Conservation (phyloP, 1,284 basidiomycete species). For the Ceraceosorus bombacis region DNA sequence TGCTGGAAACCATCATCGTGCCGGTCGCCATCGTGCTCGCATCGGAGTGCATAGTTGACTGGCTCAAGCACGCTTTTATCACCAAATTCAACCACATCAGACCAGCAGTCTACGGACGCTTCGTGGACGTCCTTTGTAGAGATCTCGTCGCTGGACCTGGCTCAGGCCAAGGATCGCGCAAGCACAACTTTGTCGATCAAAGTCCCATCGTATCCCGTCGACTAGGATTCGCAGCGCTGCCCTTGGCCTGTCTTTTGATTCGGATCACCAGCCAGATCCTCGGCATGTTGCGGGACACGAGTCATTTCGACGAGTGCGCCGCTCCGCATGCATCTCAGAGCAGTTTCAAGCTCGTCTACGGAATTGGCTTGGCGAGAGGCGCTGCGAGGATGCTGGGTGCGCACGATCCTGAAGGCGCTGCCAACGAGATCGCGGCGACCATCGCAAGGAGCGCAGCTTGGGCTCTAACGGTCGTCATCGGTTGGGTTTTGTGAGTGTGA, state of each 20-base stretch:
- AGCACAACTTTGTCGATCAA: constrained; percentile 87
- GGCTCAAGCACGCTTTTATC: constrained; percentile 99
- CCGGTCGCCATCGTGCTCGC: constrained; percentile 82
- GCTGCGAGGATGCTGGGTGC: constrained; percentile 1
- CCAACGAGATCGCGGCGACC: constrained; percentile 17
- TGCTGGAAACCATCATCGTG: constrained; percentile 81
- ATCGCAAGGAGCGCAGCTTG: constrained; percentile 24
- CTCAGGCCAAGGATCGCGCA: constrained; percentile 8
- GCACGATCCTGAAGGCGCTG: constrained; percentile 22
- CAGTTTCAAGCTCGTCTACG: not conserved
- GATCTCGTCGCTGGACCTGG: constrained; percentile 73
- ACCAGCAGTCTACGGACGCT: constrained; percentile 88
- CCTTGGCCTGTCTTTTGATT: constrained; percentile 82
- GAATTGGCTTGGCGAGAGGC: not conserved
- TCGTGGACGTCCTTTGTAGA: constrained; percentile 88
- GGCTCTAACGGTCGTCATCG: constrained; percentile 24
- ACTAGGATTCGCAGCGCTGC: constrained; percentile 85
- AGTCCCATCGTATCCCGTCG: constrained; percentile 87
- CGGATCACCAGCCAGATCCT: constrained; percentile 75
- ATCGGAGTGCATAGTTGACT: constrained; percentile 92
- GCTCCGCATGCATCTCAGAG: constrained; percentile 13
- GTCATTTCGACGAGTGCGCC: constrained; percentile 49
- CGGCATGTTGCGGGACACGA: constrained; percentile 56
- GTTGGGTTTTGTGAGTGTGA: constrained; percentile 26
- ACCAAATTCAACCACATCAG: constrained; percentile 86